Conservation (phyloP, 345 rosid species). For the Acer yangbiense region DNA sequence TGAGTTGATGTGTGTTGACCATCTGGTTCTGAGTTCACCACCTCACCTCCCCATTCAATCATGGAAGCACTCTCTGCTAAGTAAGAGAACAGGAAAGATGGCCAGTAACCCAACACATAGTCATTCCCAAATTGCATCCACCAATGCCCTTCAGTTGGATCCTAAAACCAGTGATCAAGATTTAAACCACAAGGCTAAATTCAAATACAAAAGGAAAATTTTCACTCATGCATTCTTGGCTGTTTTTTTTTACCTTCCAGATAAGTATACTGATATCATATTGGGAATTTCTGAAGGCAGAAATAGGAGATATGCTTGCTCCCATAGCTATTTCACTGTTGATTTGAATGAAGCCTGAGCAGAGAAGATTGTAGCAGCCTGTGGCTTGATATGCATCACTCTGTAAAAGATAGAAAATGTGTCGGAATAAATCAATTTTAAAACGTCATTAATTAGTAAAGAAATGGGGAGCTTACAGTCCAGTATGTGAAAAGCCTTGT, state of each 20-base stretch:
- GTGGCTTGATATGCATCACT: slow-evolving; percentile 99
- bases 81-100: slow-evolving; percentile 93
- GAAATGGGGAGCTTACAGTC: slow-evolving; percentile 68
- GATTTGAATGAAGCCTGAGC: slow-evolving; percentile 94
- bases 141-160: slow-evolving; percentile 98
- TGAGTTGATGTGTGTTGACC: slow-evolving; percentile 93
- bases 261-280: slow-evolving; percentile 96
- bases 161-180: slow-evolving; percentile 37
- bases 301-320: slow-evolving; percentile 93
- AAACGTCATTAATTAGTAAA: background rate
- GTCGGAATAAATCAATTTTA: background rate
- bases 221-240: slow-evolving; percentile 28
- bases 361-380: slow-evolving; percentile 95
- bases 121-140: slow-evolving; percentile 98
- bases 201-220: slow-evolving; percentile 33
- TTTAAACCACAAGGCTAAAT: background rate
- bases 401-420: slow-evolving; percentile 37
- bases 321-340: slow-evolving; percentile 97
- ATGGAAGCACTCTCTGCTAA: slow-evolving; percentile 86
- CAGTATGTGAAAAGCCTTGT: slow-evolving; percentile 99
- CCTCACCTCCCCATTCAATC: slow-evolving; percentile 99
- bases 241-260: slow-evolving; percentile 71
- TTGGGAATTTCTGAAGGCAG: slow-evolving; percentile 79
- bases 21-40: slow-evolving; percentile 81
- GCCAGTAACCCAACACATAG: slow-evolving; percentile 91